Conservation (phyloP, 2,329 filamentous ascomycete species). For the Ophiostoma sp. region DNA sequence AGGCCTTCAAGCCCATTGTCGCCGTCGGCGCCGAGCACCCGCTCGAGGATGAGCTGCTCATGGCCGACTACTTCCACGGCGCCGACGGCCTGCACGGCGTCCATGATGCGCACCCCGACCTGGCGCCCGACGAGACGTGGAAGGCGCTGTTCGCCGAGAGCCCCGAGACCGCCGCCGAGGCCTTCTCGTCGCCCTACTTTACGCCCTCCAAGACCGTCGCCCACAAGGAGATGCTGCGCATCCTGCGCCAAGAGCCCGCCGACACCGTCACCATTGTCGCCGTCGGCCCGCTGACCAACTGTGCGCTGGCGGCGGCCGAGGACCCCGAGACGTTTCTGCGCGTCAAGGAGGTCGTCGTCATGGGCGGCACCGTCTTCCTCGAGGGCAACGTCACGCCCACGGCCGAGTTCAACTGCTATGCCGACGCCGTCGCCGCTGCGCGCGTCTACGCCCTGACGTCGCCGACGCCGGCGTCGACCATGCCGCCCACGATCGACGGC, state of each 20-base stretch:
- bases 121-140: slow-evolving; percentile 71
- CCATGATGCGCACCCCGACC: slow-evolving; percentile 65
- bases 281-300: slow-evolving; percentile 87
- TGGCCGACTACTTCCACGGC: slow-evolving; percentile 83
- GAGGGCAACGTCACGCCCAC: slow-evolving; percentile 80
- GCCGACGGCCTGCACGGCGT: slow-evolving; percentile 71
- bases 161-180: slow-evolving; percentile 29
- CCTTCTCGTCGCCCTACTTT: slow-evolving; percentile 58
- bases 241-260: slow-evolving; percentile 73
- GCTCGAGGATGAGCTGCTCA: slow-evolving; percentile 73
- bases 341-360: slow-evolving; percentile 86
- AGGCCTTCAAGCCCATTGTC: slow-evolving; percentile 70
- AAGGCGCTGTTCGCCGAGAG: slow-evolving; percentile 56
- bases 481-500: slow-evolving; percentile 61
- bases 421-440: slow-evolving; percentile 73
- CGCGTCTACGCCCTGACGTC: slow-evolving; percentile 74
- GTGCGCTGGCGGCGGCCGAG: slow-evolving; percentile 80
- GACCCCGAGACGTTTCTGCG: slow-evolving; percentile 86
- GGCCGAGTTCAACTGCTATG: slow-evolving; percentile 93
- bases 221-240: slow-evolving; percentile 81
- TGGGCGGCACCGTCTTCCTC: slow-evolving; percentile 80
- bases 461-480: slow-evolving; percentile 66
- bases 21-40: slow-evolving; percentile 83
- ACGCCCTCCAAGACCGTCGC: slow-evolving; percentile 67
- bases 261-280: slow-evolving; percentile 87